Evolutionary conservation across 192 early-diverging fungal species (phyloP).

Genomic region (Irineochytrium annulatum): DNA sequence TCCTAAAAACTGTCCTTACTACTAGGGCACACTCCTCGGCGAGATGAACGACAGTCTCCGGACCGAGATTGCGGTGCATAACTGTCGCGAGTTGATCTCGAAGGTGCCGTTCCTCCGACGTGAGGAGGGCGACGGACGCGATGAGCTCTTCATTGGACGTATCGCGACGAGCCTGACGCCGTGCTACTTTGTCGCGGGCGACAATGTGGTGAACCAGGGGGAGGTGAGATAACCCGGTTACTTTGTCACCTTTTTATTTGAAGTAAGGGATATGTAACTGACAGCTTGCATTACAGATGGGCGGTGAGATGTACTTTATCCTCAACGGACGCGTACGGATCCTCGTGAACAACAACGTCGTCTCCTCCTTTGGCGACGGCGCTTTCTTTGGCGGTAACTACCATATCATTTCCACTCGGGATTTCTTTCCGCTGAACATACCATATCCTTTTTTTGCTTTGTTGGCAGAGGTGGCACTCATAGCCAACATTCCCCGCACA

Average conservation of each 20-base stretch:
- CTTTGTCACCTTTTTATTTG: background rate
- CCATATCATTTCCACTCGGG: background rate
- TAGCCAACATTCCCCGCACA: slow-evolving; percentile 24
- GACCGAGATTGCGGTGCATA: slow-evolving; percentile 26
- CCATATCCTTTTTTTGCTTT: background rate
- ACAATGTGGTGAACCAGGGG: slow-evolving; percentile 21
- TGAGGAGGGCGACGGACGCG: slow-evolving; percentile 17
- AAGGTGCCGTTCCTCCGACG: slow-evolving; percentile 32
- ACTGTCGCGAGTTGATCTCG: slow-evolving; percentile 23
- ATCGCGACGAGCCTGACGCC: slow-evolving; percentile 18
- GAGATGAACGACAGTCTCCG: slow-evolving; percentile 27
- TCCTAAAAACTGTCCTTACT: background rate
- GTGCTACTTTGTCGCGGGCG: slow-evolving; percentile 22
- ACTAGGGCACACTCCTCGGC: slow-evolving; percentile 1
- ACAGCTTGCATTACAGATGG: slow-evolving; percentile 4
- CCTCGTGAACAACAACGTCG: slow-evolving; percentile 19
- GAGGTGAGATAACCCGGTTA: slow-evolving; percentile 10
- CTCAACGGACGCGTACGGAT: slow-evolving; percentile 15
- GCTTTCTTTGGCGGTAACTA: slow-evolving; percentile 29
- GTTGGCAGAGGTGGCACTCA: slow-evolving; percentile 20
- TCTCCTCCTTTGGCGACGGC: slow-evolving; percentile 20
- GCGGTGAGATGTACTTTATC: slow-evolving; percentile 36
- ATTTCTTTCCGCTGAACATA: background rate
- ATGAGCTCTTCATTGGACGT: slow-evolving; percentile 22
- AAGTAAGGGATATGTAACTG: background rate